Base-by-base conservation (phyloP, 2,329 filamentous ascomycete genomes). In the Trematosphaeria pertusa region DNA sequence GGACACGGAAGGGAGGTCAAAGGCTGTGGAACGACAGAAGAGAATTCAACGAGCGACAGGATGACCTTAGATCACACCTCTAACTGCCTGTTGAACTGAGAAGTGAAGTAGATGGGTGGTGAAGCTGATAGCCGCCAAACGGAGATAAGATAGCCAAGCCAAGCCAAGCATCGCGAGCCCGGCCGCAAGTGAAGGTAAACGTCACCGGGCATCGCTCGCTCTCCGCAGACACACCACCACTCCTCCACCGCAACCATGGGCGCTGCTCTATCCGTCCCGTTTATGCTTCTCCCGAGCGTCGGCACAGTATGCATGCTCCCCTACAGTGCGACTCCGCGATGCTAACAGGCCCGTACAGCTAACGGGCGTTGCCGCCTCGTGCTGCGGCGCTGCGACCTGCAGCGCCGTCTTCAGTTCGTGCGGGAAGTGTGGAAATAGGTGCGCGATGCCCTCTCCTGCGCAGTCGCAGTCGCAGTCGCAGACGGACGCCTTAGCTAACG, bases 391-490 rank as follows among this genome's bases (percentile, higher is more conserved):
- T 20, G 92, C 94, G 35, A 97, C 94, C 41, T 97, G 93, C 76
- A 96, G 91, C 61, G 93, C 94, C 71, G 87, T 97, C 37, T 97
- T 92, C 77, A 94, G 89, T 71, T 89, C 91, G 10, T 99, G 93
- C 70, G 93, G 94, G 41, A 97, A 97, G 73, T 97, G 93, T 75
- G 90, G 92, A 62, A 97, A 96, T 80, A 96, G 90, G 89, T 91
- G 74, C 53, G 71, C 56, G 7, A 14, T 22, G 30, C 34, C 11
- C 17, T 37, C 14, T 24, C 31, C 11, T 24, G 3, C 12, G 26
- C 20, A n/a, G 6, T n/a, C n/a, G n/a, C n/a, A n/a, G n/a, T n/a
- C n/a, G n/a, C n/a, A n/a, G n/a, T n/a, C n/a, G n/a, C n/a, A n/a
- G n/a, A n/a, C n/a, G n/a, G n/a, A n/a, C n/a, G n/a, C n/a, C n/a